Evolutionary conservation across 306 rosid genomes (phyloP).

Genomic region (Glycine latifolia): DNA sequence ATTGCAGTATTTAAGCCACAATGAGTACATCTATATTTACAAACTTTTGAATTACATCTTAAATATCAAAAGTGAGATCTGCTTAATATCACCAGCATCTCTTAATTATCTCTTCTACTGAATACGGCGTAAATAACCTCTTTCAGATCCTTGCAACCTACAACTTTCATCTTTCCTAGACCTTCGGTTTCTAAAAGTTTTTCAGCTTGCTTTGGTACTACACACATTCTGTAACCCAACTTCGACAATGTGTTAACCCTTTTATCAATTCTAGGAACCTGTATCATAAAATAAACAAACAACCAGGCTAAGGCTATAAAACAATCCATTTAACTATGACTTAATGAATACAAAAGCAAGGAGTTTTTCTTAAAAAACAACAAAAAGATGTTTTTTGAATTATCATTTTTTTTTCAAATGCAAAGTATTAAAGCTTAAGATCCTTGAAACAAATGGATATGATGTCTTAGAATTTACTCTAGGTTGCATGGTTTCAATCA

Average conservation of each 20-base stretch:
- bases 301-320: conserved; percentile 19
- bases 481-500: conserved; percentile 9
- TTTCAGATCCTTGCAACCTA: conserved; percentile 81
- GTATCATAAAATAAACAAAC: conserved; percentile 32
- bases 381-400: conserved; percentile 5
- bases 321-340: conserved; percentile 23
- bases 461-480: conserved; percentile 19
- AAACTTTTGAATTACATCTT: conserved; percentile 3
- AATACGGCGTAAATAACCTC: conserved; percentile 78
- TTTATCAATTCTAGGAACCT: conserved; percentile 92
- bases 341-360: background rate
- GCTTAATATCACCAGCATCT: conserved; percentile 43
- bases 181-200: conserved; percentile 51
- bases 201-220: conserved; percentile 75
- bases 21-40: conserved; percentile 30
- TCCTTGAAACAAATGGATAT: background rate
- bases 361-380: background rate
- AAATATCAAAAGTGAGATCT: conserved; percentile 27
- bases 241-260: conserved; percentile 75
- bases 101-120: conserved; percentile 14
- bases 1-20: background rate
- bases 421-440: background rate
- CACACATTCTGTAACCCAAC: conserved; percentile 79
- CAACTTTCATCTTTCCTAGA: conserved; percentile 52
- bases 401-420: conserved; percentile 25